phyloP scores from a whole-genome alignment of 75 land plant genomes.

The Picea glauca region DNA sequence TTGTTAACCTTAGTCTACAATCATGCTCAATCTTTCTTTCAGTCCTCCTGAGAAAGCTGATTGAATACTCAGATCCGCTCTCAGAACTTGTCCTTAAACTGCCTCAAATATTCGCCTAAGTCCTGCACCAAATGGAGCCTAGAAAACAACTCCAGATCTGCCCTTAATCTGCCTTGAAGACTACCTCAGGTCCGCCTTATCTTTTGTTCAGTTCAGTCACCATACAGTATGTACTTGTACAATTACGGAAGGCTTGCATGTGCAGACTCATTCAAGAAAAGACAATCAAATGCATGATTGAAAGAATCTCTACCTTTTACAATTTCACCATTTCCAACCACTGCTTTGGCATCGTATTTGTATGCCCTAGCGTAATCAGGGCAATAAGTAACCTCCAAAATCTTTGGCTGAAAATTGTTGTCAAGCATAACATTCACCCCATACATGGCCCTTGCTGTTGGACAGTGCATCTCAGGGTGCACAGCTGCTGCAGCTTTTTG shows the following conservation, averaged over 20 bases:
- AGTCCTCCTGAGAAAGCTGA: no score
- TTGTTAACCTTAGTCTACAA: no score
- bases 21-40: no score
- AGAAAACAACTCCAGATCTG: no score
- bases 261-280: conserved; percentile 65
- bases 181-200: no score
- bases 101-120: no score
- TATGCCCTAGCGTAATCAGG: conserved; percentile 96
- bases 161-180: no score
- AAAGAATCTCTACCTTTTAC: conserved; percentile 65
- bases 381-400: conserved; percentile 97
- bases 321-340: conserved; percentile 45
- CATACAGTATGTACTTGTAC: neutral
- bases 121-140: no score
- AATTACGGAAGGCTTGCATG: conserved; percentile 45
- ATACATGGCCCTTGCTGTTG: conserved; percentile 89
- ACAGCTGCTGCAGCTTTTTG: no score
- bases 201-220: neutral
- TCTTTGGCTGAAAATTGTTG: conserved; percentile 65
- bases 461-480: conserved; percentile 86
- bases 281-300: conserved; percentile 84
- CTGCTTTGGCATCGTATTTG: conserved; percentile 75
- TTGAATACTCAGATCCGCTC: no score
- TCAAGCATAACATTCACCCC: conserved; percentile 96
- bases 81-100: no score